phyloP scores from a whole-genome alignment of 495 filamentous ascomycete genomes.

The Cenococcum geophilum region DNA sequence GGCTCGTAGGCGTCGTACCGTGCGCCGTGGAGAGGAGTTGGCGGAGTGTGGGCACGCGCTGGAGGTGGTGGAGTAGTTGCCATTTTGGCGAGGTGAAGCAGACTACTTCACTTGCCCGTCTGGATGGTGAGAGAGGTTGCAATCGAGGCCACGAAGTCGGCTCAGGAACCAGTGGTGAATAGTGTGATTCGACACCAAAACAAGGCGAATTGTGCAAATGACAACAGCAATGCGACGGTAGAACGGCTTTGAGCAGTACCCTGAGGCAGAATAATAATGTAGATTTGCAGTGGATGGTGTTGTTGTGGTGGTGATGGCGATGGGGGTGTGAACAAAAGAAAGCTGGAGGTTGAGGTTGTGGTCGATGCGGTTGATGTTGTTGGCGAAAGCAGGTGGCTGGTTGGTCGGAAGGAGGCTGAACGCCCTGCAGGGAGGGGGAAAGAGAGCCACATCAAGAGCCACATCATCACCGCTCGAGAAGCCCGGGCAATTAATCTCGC shows the following conservation, averaged over 20 bases:
- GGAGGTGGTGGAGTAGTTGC: constrained; percentile 62
- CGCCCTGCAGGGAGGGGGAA: background rate
- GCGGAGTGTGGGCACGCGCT: constrained; percentile 56
- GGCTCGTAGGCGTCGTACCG: constrained; percentile 64
- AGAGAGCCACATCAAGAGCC: background rate
- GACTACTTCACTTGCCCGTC: background rate
- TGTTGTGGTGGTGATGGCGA: background rate
- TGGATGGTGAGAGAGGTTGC: background rate
- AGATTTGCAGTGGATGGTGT: background rate
- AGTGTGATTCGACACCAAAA: constrained; percentile 11
- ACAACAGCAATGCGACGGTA: background rate
- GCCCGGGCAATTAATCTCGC: background rate
- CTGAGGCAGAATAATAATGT: background rate
- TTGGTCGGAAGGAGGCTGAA: background rate
- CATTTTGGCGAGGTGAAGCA: constrained; percentile 38
- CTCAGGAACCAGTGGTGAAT: background rate
- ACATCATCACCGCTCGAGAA: background rate
- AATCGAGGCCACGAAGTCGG: background rate
- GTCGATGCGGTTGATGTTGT: background rate
- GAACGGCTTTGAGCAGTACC: background rate
- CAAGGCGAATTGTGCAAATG: constrained; percentile 7
- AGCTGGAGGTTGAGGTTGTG: background rate
- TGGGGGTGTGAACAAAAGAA: background rate
- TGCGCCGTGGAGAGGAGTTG: constrained; percentile 64
- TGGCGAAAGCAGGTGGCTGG: background rate